Evolutionary conservation across 108 stramenopile species (phyloP), one percentile per base, ranked within the genome.

Genomic region (Bacterosira constricta): DNA sequence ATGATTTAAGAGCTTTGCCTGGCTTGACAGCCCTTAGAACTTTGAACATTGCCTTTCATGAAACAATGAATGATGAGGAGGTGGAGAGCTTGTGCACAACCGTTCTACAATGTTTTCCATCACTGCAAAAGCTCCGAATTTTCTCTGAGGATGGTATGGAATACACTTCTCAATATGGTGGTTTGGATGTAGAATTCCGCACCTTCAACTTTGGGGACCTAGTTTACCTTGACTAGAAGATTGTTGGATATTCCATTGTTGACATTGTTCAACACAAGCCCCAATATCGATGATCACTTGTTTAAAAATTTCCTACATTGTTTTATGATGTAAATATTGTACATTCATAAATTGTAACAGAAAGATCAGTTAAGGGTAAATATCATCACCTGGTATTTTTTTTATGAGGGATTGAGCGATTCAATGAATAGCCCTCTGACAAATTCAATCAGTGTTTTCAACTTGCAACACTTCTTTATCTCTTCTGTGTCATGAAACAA

Each of bases 21-120:
- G 77, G 77, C 30, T 63, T 79, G 46, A 41, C 45, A 6, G 38
- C 63, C 20, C 70, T 79, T n/a, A 64, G 71, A 34, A 71, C 70
- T 5, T 42, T 79, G 0, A 79, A 79, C 55, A 42, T 79, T 46
- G 78, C 78, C 10, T 45, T 79, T 18, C 52, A 71, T 30, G 70
- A 71, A 18, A 26, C 35, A 30, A 39, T 71, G 13, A 57, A 66
- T 37, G 21, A 61, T 15, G 56, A 59, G 25, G 78, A 34, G 6
- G 21, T 66, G 4, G 69, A 66, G 30, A 49, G 41, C 15, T 46
- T 79, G 44, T 79, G 69, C 30, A 36, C 49, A 51, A 54, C 35
- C 9, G 53, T 78, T 31, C 23, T 71, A 21, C 69, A 54, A 25
- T 17, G 3, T 13, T 79, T 79, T 25, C 53, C 18, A 1, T 65